Percentiles rank a stretch among this genome's conserved stretches.
Evolutionary conservation across 192 early-diverging fungal species (phyloP).

Genomic region (Coemansia sp.): DNA sequence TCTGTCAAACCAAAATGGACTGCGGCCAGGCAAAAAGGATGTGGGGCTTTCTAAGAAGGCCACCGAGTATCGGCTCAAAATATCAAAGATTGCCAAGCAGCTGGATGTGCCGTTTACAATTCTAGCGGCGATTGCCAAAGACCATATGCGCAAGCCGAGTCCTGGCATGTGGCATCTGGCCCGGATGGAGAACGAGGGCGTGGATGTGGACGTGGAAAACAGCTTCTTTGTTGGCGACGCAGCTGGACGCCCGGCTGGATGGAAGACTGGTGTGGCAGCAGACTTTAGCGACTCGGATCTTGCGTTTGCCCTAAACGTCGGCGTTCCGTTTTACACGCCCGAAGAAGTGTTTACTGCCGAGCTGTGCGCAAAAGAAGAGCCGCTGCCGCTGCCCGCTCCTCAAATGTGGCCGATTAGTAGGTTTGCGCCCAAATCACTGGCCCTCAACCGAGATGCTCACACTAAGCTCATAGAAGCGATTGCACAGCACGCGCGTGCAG

Average conservation of each 20-base stretch:
- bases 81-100: constrained; percentile 80
- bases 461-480: constrained; percentile 20
- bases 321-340: constrained; percentile 76
- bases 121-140: constrained; percentile 68
- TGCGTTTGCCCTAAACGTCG: constrained; percentile 79
- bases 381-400: constrained; percentile 22
- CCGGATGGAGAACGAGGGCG: constrained; percentile 27
- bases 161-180: constrained; percentile 49
- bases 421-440: constrained; percentile 11
- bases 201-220: constrained; percentile 51
- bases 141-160: constrained; percentile 54
- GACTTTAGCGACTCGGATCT: constrained; percentile 86
- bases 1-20: constrained; percentile 36
- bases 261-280: constrained; percentile 59
- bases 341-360: constrained; percentile 73
- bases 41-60: constrained; percentile 20
- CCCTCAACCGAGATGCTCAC: not conserved
- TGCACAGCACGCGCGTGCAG: constrained; percentile 23
- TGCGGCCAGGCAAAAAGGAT: constrained; percentile 16
- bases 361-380: constrained; percentile 18
- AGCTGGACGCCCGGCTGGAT: constrained; percentile 73
- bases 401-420: constrained; percentile 9
- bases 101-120: constrained; percentile 69
- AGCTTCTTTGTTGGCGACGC: constrained; percentile 94
- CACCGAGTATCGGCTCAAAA: constrained; percentile 54